A percentile compares a stretch with the other conserved stretches of the same genome.
Evolutionary conservation across 306 rosid genomes (phyloP).

Genomic region (Pachyrhizus erosus): DNA sequence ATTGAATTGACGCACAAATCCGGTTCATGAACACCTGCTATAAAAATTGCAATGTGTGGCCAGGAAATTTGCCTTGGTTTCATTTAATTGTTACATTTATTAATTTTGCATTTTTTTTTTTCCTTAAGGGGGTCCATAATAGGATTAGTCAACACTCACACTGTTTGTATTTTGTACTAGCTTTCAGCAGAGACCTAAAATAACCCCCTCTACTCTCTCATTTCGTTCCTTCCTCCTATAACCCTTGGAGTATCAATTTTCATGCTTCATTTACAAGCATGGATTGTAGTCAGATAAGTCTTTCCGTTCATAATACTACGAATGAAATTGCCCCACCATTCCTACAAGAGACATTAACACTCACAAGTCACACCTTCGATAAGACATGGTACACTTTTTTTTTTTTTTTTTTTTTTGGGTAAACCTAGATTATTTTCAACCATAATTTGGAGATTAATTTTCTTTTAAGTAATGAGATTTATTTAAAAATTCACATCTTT

Average conservation of each 20-base stretch:
- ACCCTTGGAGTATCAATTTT: background rate
- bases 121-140: background rate
- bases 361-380: slow-evolving; percentile 29
- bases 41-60: background rate
- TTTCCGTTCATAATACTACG: background rate
- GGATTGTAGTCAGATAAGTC: slow-evolving; percentile 30
- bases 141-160: background rate
- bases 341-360: slow-evolving; percentile 41
- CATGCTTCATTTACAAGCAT: slow-evolving; percentile 46
- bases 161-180: background rate
- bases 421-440: background rate
- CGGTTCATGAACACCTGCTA: background rate
- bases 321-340: slow-evolving; percentile 45
- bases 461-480: background rate
- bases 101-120: background rate
- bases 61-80: background rate
- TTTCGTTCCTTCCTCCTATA: slow-evolving; percentile 32
- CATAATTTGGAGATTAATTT: background rate
- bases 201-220: background rate
- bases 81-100: background rate
- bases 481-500: background rate
- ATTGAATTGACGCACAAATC: background rate
- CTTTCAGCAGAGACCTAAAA: background rate
- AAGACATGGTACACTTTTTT: slow-evolving; percentile 43
- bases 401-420: background rate